phyloP scores from a whole-genome alignment of 257 asterid species.

The Solanum sparsipilum region DNA sequence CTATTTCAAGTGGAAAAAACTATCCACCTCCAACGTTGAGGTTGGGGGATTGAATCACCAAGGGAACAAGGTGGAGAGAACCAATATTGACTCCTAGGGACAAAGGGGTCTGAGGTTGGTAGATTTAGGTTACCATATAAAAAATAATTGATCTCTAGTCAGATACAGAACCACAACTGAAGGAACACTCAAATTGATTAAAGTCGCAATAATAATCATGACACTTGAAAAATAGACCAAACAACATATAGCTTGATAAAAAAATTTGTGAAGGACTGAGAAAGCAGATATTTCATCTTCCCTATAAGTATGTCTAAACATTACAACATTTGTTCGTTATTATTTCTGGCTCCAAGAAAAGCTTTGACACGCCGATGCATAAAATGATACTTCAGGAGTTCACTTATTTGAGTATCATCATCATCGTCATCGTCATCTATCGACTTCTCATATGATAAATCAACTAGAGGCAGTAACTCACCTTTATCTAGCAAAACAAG shows the following conservation, averaged over 20 bases:
- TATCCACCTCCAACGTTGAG: background rate
- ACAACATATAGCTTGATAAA: background rate
- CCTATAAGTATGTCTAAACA: background rate
- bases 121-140: background rate
- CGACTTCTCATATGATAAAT: background rate
- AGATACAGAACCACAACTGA: background rate
- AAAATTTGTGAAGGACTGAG: background rate
- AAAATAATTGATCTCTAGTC: background rate
- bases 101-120: background rate
- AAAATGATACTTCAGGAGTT: conserved; percentile 5
- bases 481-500: conserved; percentile 11
- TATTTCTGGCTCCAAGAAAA: background rate
- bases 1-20: background rate
- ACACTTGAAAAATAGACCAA: background rate
- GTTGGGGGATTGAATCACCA: background rate
- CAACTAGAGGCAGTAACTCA: background rate
- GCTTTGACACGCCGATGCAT: conserved; percentile 7
- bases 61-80: background rate
- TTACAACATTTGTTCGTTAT: background rate
- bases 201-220: background rate
- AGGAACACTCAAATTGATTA: background rate
- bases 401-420: background rate
- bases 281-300: background rate
- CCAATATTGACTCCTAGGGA: background rate
- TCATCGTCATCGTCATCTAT: background rate